Evolutionary conservation across 2,329 filamentous ascomycete species (phyloP), one percentile per base, ranked within the genome.

Genomic region (Scedosporium dehoogii): DNA sequence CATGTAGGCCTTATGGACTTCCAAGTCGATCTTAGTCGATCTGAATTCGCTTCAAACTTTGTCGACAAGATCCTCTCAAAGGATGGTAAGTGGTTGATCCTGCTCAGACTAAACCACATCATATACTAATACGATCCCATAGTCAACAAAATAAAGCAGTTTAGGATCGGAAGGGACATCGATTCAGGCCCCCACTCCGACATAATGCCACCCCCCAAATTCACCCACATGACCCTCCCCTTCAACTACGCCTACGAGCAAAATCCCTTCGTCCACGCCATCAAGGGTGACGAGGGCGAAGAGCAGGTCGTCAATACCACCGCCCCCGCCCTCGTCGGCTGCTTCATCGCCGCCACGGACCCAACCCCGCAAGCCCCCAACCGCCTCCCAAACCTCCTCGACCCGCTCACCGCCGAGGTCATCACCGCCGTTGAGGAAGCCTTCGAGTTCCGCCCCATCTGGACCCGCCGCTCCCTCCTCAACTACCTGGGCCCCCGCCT

Each of bases 201-300:
- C 67, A 82, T 96, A 55, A 82, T 93, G 46, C 90, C 91, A 12
- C 90, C 91, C 0, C 90, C 91, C 0, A 81, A 85, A n/a, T 90
- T 92, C 72, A 87, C 89, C 2, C 85, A 88, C 62, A 85, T 87
- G 71, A 82, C 84, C 14, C 77, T 93, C 41, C 90, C 90, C 2
- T 92, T 92, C 74, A 87, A 84, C 69, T 90, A 87, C 73, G 86
- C 86, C 65, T 97, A 96, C 74, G 87, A 89, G 44, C 93, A 97
- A 74, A 96, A 96, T 65, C 85, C 89, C 0, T 88, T 88, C 61
- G 88, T 92, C 27, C 86, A 82, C 59, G 77, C 85, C 61, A 85
- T 85, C 3, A 73, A 81, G 55, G 82, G 85, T 61, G 81, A 78
- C 48, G 76, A 79, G 58, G 83, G 82, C 12, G 77, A 78, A 25